Evolutionary conservation across 495 filamentous ascomycete genomes (phyloP).

Genomic region (Aspergillus funiculosus): DNA sequence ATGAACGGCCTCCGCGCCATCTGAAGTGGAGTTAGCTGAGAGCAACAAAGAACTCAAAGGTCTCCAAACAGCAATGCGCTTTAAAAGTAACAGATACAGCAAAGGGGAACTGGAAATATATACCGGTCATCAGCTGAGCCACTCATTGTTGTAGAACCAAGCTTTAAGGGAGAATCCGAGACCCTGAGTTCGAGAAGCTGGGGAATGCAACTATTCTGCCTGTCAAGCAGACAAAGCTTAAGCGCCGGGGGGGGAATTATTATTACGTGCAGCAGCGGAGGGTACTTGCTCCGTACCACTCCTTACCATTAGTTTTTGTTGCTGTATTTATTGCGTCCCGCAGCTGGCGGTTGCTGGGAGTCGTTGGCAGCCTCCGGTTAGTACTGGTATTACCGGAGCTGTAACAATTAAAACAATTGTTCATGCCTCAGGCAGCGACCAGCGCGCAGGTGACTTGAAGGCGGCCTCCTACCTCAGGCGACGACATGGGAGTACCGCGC

Average conservation of each 20-base stretch:
- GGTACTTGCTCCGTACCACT: too few relatives aligned
- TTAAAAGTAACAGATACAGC: not conserved
- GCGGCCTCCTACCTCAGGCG: constrained; percentile 9
- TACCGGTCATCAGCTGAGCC: constrained; percentile 11
- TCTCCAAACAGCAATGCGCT: too few relatives aligned
- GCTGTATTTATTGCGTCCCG: too few relatives aligned
- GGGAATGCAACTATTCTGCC: constrained; percentile 9
- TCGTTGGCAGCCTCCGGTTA: too few relatives aligned
- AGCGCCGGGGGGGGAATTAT: not conserved
- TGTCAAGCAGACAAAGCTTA: not conserved
- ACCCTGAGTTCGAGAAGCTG: not conserved
- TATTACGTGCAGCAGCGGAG: not conserved
- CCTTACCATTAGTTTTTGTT: too few relatives aligned
- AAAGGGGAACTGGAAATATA: not conserved
- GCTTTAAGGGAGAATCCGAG: constrained; percentile 4
- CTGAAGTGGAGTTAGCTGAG: constrained; percentile 16
- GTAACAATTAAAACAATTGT: not conserved
- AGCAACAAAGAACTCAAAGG: not conserved
- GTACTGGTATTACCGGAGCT: constrained; percentile 4
- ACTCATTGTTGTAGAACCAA: constrained; percentile 13
- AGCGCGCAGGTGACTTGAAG: constrained; percentile 3
- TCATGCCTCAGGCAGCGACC: not conserved
- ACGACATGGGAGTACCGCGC: too few relatives aligned
- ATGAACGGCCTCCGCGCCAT: constrained; percentile 38
- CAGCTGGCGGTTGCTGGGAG: too few relatives aligned